Conservation (phyloP, 2,329 filamentous ascomycete species). For the Xenosphaeropsis pyriputrescens region DNA sequence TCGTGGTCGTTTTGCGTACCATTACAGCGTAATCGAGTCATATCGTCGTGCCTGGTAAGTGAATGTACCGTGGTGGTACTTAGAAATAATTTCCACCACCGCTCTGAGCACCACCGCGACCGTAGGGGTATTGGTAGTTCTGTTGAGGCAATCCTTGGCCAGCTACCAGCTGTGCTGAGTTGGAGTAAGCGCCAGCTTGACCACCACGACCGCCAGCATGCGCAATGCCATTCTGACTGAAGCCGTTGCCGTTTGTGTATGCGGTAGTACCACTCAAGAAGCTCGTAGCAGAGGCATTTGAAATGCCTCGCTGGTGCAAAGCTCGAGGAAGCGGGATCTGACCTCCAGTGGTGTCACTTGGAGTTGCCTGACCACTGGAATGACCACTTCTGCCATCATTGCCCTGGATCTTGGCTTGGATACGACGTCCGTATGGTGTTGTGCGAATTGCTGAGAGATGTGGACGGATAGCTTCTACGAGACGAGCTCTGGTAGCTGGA, state of each 20-base stretch:
- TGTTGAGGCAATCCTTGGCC: slow-evolving; percentile 6
- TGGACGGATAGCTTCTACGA: slow-evolving; percentile 77
- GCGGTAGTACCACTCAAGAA: slow-evolving; percentile 9
- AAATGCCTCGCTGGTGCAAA: slow-evolving; percentile 15
- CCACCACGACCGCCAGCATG: slow-evolving; percentile 7
- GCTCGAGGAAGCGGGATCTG: slow-evolving; percentile 12
- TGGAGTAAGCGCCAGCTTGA: slow-evolving; percentile 8
- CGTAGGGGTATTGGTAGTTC: slow-evolving; percentile 14
- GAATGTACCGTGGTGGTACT: slow-evolving; percentile 1
- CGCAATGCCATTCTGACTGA: slow-evolving; percentile 8
- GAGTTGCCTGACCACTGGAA: slow-evolving; percentile 16
- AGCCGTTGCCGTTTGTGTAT: slow-evolving; percentile 10
- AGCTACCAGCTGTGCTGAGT: slow-evolving; percentile 10
- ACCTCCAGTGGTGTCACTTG: slow-evolving; percentile 10
- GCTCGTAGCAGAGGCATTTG: slow-evolving; percentile 12
- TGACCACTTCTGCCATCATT: slow-evolving; percentile 27
- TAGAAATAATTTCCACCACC: slow-evolving; percentile 12
- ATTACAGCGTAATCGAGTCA: slow-evolving; percentile 20
- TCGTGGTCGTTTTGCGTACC: slow-evolving; percentile 10
- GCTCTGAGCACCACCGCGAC: slow-evolving; percentile 11
- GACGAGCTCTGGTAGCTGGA: slow-evolving; percentile 51
- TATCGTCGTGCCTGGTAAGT: slow-evolving; percentile 15
- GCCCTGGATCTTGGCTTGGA: slow-evolving; percentile 71
- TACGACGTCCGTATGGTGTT: slow-evolving; percentile 88
- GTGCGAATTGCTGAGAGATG: slow-evolving; percentile 73